phyloP scores from a whole-genome alignment of 2,329 filamentous ascomycete genomes.

The Sporothrix luriei region DNA sequence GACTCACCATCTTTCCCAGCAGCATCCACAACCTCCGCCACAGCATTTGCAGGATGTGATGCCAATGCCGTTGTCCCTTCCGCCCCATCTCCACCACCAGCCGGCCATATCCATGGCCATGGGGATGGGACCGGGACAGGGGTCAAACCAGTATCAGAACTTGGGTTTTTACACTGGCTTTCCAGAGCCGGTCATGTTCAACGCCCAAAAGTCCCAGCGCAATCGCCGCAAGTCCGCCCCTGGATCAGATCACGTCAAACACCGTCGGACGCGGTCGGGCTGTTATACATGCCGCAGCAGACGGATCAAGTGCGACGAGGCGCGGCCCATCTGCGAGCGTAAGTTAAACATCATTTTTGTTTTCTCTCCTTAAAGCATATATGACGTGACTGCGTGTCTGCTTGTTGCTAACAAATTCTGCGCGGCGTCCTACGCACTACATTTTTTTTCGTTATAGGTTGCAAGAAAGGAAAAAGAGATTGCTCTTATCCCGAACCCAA shows the following conservation, averaged over 20 bases:
- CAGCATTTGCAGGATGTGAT: conserved; percentile 43
- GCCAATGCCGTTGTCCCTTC: conserved; percentile 28
- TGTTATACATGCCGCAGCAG: conserved; percentile 89
- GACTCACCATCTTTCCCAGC: conserved; percentile 11
- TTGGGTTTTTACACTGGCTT: conserved; percentile 56
- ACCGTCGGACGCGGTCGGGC: conserved; percentile 87
- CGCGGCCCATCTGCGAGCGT: conserved; percentile 81
- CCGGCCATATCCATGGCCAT: conserved; percentile 41
- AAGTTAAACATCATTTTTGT: conserved; percentile 39
- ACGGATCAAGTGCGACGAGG: conserved; percentile 94
- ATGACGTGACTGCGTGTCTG: no score
- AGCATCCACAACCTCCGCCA: conserved; percentile 37
- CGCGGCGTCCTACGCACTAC: background rate
- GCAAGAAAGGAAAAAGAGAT: conserved; percentile 86
- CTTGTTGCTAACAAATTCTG: background rate
- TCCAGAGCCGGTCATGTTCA: conserved; percentile 54
- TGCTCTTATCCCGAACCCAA: conserved; percentile 83
- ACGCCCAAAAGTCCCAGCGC: conserved; percentile 52
- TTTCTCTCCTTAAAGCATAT: no score
- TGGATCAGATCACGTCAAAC: conserved; percentile 76
- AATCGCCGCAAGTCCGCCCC: conserved; percentile 55
- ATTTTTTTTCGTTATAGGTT: conserved; percentile 58
- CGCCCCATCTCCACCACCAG: conserved; percentile 38
- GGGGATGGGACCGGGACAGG: conserved; percentile 38
- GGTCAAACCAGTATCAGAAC: conserved; percentile 51